A percentile compares a stretch with the other conserved stretches of the same genome.
Conservation (phyloP, 1,284 basidiomycete genomes). For the Apiotrichum montevideense region DNA sequence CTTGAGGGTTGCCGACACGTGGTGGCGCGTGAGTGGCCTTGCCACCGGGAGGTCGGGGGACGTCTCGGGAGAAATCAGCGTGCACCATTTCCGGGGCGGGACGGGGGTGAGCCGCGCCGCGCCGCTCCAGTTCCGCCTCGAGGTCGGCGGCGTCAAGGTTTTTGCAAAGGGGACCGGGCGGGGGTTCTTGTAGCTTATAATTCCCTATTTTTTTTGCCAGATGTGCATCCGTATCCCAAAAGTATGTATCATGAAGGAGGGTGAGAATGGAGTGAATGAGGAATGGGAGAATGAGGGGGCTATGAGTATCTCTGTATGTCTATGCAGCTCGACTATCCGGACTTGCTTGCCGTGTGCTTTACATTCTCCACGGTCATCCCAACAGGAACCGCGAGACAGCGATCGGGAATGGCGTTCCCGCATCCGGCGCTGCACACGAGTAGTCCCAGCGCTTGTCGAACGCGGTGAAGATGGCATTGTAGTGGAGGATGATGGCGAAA, state of each 20-base stretch:
- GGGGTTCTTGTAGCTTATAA: slow-evolving; percentile 35
- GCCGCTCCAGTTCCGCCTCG: slow-evolving; percentile 44
- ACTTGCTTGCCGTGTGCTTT: too few species aligned
- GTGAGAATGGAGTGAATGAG: neutral
- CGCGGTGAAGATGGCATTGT: slow-evolving; percentile 36
- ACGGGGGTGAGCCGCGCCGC: slow-evolving; percentile 1
- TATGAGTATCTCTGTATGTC: too few species aligned
- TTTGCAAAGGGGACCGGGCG: slow-evolving; percentile 47
- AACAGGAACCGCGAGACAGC: slow-evolving; percentile 9
- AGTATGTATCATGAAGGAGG: neutral
- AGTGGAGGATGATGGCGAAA: slow-evolving; percentile 51
- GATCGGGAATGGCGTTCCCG: slow-evolving; percentile 14
- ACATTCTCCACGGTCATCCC: neutral
- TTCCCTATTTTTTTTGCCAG: neutral
- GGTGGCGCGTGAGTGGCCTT: slow-evolving; percentile 42
- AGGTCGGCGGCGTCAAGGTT: slow-evolving; percentile 37
- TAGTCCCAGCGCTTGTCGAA: slow-evolving; percentile 31
- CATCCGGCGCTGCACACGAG: slow-evolving; percentile 32
- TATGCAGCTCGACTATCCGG: too few species aligned
- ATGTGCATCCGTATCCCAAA: neutral
- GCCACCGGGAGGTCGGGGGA: slow-evolving; percentile 40
- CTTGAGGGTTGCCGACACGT: slow-evolving; percentile 24
- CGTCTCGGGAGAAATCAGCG: slow-evolving; percentile 38
- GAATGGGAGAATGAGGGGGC: neutral
- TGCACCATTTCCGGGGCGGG: neutral